A percentile compares a stretch with the other conserved stretches of the same genome.
Evolutionary conservation across 2,329 filamentous ascomycete species (phyloP).

Genomic region (Penicillium frequentans): DNA sequence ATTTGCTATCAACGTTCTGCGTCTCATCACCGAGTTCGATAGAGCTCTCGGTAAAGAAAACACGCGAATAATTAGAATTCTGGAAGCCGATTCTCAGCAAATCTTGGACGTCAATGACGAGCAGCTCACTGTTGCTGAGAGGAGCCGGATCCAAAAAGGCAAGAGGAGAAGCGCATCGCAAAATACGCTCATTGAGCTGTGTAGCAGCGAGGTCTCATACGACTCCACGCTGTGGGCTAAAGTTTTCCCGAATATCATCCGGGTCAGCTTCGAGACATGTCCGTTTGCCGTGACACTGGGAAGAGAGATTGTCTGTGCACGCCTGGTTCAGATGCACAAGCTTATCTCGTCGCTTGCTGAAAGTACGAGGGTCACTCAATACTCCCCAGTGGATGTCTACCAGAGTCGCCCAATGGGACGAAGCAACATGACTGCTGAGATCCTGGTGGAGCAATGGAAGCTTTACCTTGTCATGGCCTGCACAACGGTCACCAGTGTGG

Average conservation of each 20-base stretch:
- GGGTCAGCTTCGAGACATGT: slow-evolving; percentile 86
- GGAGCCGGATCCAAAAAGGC: slow-evolving; percentile 86
- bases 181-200: slow-evolving; percentile 87
- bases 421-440: slow-evolving; percentile 72
- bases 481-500: slow-evolving; percentile 85
- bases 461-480: slow-evolving; percentile 96
- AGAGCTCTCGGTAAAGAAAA: slow-evolving; percentile 78
- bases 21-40: slow-evolving; percentile 92
- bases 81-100: slow-evolving; percentile 83
- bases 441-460: slow-evolving; percentile 96
- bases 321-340: slow-evolving; percentile 90
- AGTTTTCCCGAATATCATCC: slow-evolving; percentile 91
- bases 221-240: slow-evolving; percentile 97
- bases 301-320: slow-evolving; percentile 87
- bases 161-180: slow-evolving; percentile 80
- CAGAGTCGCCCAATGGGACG: slow-evolving; percentile 42
- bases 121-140: slow-evolving; percentile 78
- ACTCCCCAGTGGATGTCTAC: slow-evolving; percentile 34
- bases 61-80: slow-evolving; percentile 82
- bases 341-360: slow-evolving; percentile 78
- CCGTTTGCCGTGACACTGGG: slow-evolving; percentile 88
- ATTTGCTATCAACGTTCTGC: slow-evolving; percentile 88
- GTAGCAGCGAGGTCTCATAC: slow-evolving; percentile 91
- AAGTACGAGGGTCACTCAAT: slow-evolving; percentile 56
- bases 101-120: slow-evolving; percentile 93